phyloP scores from a whole-genome alignment of 2,329 filamentous ascomycete genomes.

The Stagonosporopsis cucurbitacearum region DNA sequence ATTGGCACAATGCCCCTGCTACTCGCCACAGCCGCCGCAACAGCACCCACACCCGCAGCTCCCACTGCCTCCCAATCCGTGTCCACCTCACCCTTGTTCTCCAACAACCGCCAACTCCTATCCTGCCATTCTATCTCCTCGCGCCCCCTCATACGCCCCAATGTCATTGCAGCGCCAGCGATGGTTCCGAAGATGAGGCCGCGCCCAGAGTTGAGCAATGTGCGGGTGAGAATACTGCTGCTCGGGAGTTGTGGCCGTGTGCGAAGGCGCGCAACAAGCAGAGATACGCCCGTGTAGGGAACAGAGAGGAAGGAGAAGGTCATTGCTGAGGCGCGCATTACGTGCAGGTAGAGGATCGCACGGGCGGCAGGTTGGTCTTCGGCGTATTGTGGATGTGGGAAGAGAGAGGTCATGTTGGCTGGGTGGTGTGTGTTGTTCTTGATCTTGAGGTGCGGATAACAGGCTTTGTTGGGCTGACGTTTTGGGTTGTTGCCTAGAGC shows the following conservation, averaged over 20 bases:
- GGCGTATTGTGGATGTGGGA: conserved; percentile 63
- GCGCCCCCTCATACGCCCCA: conserved; percentile 61
- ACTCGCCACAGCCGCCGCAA: conserved; percentile 40
- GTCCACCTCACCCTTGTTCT: conserved; percentile 61
- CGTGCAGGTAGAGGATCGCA: conserved; percentile 66
- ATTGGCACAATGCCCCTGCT: conserved; percentile 36
- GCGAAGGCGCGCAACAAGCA: conserved; percentile 20
- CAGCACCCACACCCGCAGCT: conserved; percentile 50
- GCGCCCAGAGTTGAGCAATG: conserved; percentile 55
- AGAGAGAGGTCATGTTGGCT: conserved; percentile 60
- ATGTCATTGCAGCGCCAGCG: conserved; percentile 54
- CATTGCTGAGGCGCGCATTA: conserved; percentile 63
- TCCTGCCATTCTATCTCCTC: conserved; percentile 70
- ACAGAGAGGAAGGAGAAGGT: conserved; percentile 58
- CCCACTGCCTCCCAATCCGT: conserved; percentile 63
- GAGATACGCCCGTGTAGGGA: conserved; percentile 41
- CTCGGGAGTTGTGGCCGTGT: conserved; percentile 23
- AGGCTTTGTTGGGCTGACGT: neutral
- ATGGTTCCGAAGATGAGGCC: conserved; percentile 56
- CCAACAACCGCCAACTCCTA: conserved; percentile 66
- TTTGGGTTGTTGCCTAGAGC: neutral
- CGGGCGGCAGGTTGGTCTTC: conserved; percentile 66
- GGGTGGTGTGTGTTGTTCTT: neutral
- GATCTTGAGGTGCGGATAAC: neutral
- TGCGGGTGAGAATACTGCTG: conserved; percentile 25